These are phyloP conservation scores for Fusarium hainanense DNA, from an alignment of 2,329 filamentous ascomycete genomes.

Conservation along the genomic window DNA sequence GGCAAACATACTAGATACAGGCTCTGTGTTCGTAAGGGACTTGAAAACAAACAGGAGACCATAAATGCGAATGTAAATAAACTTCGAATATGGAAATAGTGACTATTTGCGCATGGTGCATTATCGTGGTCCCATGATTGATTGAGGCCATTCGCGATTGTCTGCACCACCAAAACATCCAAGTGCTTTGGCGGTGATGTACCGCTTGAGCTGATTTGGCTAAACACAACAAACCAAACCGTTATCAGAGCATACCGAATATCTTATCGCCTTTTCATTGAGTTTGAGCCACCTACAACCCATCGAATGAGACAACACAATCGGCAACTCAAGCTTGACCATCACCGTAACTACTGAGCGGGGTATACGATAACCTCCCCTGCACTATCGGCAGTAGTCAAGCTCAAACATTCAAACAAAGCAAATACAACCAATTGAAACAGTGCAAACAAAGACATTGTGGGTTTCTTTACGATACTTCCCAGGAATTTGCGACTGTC, in stretches of 20 bases:
- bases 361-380: conserved; percentile 1
- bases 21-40: neutral
- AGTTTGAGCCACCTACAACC: neutral
- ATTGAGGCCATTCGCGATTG: neutral
- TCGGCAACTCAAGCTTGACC: neutral
- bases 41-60: neutral
- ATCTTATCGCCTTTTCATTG: neutral
- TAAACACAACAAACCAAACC: neutral
- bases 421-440: conserved; percentile 10
- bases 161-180: neutral
- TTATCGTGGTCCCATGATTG: neutral
- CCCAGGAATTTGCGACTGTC: neutral
- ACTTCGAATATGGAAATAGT: neutral
- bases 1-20: neutral
- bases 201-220: neutral
- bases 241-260: neutral
- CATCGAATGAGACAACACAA: neutral
- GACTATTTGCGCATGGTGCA: neutral
- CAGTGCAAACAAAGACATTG: neutral
- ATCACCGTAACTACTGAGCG: neutral
- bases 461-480: neutral
- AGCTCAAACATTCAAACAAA: neutral
- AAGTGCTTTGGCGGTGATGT: neutral
- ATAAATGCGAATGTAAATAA: neutral
- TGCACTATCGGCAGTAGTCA: neutral